Evolutionary conservation across 441 rosid species (phyloP).

Genomic region (Biscutella laevigata): DNA sequence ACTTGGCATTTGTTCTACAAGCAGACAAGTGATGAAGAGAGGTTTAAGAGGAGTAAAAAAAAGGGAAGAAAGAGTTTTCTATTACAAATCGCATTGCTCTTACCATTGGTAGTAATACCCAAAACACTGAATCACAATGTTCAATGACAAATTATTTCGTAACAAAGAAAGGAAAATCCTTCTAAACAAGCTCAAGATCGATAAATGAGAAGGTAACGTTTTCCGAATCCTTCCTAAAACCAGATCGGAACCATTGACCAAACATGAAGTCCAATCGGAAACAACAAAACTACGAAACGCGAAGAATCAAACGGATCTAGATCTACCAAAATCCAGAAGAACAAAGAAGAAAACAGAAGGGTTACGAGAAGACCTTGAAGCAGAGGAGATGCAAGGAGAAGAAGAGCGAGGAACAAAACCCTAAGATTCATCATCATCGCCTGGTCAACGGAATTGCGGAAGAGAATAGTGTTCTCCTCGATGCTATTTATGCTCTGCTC

Average conservation of each 20-base stretch:
- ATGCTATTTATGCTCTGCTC: constrained; percentile 21
- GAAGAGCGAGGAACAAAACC: constrained; percentile 69
- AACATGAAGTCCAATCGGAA: neutral
- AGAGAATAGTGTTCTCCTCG: neutral
- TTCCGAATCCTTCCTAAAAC: neutral
- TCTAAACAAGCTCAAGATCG: constrained; percentile 12
- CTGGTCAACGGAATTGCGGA: constrained; percentile 24
- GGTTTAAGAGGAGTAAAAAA: too few species aligned
- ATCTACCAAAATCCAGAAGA: constrained; percentile 32
- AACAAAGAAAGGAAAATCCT: neutral
- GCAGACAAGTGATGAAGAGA: too few species aligned
- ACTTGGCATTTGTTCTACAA: constrained; percentile 5
- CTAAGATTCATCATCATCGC: constrained; percentile 46
- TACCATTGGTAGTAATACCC: neutral
- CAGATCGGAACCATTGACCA: constrained; percentile 17
- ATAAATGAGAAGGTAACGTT: neutral
- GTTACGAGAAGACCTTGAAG: constrained; percentile 46
- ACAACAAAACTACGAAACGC: neutral
- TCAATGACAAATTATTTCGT: neutral
- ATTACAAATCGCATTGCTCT: neutral
- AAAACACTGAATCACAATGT: neutral
- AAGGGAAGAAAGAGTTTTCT: neutral
- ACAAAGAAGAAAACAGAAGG: neutral
- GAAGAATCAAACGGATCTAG: constrained; percentile 31
- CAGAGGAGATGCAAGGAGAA: constrained; percentile 73